phyloP scores from a whole-genome alignment of 1,284 basidiomycete genomes.

The Thecaphora thlaspeos region DNA sequence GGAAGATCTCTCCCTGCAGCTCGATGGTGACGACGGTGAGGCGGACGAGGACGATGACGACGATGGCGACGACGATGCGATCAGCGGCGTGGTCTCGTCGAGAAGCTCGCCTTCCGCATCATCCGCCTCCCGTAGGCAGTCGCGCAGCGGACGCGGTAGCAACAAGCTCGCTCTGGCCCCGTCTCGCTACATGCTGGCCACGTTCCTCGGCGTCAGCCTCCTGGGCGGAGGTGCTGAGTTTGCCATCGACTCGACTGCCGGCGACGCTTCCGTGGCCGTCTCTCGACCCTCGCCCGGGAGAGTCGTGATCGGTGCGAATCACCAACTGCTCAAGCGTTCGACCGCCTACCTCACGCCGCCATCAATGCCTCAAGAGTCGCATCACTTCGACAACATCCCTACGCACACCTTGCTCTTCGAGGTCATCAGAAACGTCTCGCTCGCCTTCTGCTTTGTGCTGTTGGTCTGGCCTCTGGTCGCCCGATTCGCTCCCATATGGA shows the following conservation, averaged over 20 bases:
- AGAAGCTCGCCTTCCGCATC: constrained; percentile 24
- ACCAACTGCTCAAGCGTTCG: constrained; percentile 52
- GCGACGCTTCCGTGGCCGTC: constrained; percentile 11
- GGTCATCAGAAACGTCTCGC: constrained; percentile 34
- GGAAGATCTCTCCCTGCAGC: constrained; percentile 23
- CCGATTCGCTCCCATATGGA: constrained; percentile 6
- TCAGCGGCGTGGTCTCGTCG: constrained; percentile 8
- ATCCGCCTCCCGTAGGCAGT: constrained; percentile 13
- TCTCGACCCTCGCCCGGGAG: constrained; percentile 22
- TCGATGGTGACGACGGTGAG: constrained; percentile 12
- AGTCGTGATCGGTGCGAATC: constrained; percentile 43
- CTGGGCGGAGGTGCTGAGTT: constrained; percentile 42
- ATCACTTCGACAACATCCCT: constrained; percentile 40
- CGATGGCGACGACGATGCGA: constrained; percentile 37
- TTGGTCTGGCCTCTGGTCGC: constrained; percentile 36
- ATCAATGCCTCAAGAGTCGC: constrained; percentile 12
- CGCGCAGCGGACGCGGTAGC: constrained; percentile 9
- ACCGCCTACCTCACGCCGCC: constrained; percentile 19
- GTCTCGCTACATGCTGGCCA: constrained; percentile 52
- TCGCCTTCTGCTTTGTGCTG: constrained; percentile 32
- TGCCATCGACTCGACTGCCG: constrained; percentile 15
- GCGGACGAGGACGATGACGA: constrained; percentile 43
- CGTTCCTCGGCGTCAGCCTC: constrained; percentile 49
- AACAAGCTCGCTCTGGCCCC: constrained; percentile 19
- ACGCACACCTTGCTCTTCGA: constrained; percentile 42